Evolutionary conservation across 2,329 filamentous ascomycete species (phyloP), one percentile per base, ranked within the genome.

Genomic region (Epichloe uncinata): DNA sequence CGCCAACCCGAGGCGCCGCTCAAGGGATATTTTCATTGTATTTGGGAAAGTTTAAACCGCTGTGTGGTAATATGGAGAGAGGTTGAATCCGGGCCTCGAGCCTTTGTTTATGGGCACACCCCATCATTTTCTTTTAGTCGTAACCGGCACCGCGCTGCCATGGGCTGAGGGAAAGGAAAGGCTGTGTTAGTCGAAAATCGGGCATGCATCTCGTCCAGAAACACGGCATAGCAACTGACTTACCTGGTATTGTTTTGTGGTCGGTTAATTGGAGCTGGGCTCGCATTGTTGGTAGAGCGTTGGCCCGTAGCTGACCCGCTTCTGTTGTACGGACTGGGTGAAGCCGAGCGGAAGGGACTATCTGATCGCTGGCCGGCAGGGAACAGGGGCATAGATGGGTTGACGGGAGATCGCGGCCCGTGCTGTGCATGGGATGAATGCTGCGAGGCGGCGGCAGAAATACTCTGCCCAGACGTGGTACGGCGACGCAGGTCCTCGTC

Each of bases 91-190:
- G 30, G 30, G 30, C 30, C 13, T n/a, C 7, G 35, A n/a, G 2
- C 13, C 7, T 13, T 37, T n/a, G 35, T 22, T 45, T n/a, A 18
- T 18, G 33, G 18, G 22, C 35, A 22, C 9, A 22, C 35, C 5
- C 12, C 4, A 7, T 36, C 13, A 7, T 16, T n/a, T 34, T 34
- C 4, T 18, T 30, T 12, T 69, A 64, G 18, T 72, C 69, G 55
- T 72, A 72, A 40, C 69, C 69, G 43, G 69, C 69, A 52, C 69
- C 69, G 52, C 69, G 69, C 56, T 72, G 69, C 69, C 69, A 72
- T 26, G 69, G 69, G 57, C 69, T 71, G 44, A 50, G 26, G 38
- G 22, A 26, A 16, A 16, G 22, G 16, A 16, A 16, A 9, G 12
- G 20, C 13, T 26, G 12, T n/a, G 49, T 58, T 53, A 60, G 60